Percentiles rank a stretch among this genome's conserved stretches.
Evolutionary conservation across 2,329 filamentous ascomycete genomes (phyloP).

Genomic region (Penicillium brevicompactum): DNA sequence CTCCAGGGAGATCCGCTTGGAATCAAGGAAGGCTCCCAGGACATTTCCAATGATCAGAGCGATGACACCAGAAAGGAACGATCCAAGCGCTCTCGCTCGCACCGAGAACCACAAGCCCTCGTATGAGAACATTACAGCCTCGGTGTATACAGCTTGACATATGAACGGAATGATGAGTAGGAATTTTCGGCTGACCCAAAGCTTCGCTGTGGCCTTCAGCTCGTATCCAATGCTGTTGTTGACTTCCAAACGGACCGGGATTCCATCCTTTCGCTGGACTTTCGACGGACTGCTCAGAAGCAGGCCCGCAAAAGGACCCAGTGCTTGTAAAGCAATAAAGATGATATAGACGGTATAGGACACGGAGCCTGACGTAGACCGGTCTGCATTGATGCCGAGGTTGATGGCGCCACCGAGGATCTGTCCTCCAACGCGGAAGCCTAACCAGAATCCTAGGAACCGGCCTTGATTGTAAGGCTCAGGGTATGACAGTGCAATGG

Average conservation of each 20-base stretch:
- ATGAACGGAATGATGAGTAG: conserved; percentile 68
- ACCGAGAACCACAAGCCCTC: conserved; percentile 70
- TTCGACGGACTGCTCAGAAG: conserved; percentile 62
- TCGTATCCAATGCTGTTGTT: conserved; percentile 59
- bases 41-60: conserved; percentile 68
- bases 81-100: conserved; percentile 68
- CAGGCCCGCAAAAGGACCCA: conserved; percentile 65
- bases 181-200: conserved; percentile 65
- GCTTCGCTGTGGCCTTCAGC: conserved; percentile 59
- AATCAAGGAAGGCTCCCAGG: conserved; percentile 67
- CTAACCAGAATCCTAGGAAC: conserved; percentile 70
- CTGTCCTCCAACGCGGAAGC: conserved; percentile 63
- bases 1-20: conserved; percentile 56
- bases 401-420: conserved; percentile 74
- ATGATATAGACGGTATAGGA: conserved; percentile 69
- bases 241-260: conserved; percentile 62
- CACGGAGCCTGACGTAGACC: conserved; percentile 63
- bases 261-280: conserved; percentile 67
- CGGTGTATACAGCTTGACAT: conserved; percentile 69
- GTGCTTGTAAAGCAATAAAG: conserved; percentile 70
- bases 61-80: conserved; percentile 69
- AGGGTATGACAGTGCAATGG: conserved; percentile 72
- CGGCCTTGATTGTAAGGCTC: conserved; percentile 68
- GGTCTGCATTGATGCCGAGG: conserved; percentile 64
- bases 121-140: conserved; percentile 74